Conservation (phyloP, 345 rosid species). For the Sonneratia alba region DNA sequence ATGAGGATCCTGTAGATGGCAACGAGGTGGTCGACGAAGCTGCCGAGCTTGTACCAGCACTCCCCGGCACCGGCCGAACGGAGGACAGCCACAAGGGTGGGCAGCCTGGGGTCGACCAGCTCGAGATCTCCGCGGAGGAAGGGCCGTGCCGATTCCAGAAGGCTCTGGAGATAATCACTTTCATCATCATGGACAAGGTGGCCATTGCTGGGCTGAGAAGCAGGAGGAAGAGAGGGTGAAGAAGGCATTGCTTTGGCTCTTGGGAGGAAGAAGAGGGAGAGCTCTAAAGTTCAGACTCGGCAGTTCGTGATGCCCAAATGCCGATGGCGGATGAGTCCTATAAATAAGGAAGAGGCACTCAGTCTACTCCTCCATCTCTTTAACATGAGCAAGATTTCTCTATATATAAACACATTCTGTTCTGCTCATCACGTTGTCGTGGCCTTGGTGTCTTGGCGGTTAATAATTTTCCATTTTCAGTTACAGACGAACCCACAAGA, state of each 20-base stretch:
- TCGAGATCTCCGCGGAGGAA: slow-evolving; percentile 88
- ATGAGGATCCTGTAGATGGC: slow-evolving; percentile 74
- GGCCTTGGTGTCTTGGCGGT: too few species aligned
- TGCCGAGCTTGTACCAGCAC: slow-evolving; percentile 98
- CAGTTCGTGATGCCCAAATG: too few species aligned
- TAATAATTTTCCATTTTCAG: too few species aligned
- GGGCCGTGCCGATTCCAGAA: slow-evolving; percentile 57
- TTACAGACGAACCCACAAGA: too few species aligned
- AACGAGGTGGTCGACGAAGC: slow-evolving; percentile 72
- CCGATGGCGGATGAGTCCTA: too few species aligned
- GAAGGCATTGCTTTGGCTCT: neutral
- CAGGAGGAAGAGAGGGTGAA: neutral
- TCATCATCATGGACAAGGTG: neutral
- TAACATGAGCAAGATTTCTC: too few species aligned
- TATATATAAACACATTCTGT: too few species aligned
- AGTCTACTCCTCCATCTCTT: too few species aligned
- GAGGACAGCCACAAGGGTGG: slow-evolving; percentile 49
- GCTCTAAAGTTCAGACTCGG: too few species aligned
- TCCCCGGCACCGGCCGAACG: slow-evolving; percentile 89
- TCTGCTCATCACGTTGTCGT: too few species aligned
- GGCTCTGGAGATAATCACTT: slow-evolving; percentile 15
- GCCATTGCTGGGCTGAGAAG: neutral
- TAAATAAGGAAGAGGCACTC: too few species aligned
- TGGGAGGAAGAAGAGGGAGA: too few species aligned
- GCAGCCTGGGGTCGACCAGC: slow-evolving; percentile 48